Evolutionary conservation across 2,329 filamentous ascomycete species (phyloP), one percentile per base, ranked within the genome.

Genomic region (Colletotrichum sojae): DNA sequence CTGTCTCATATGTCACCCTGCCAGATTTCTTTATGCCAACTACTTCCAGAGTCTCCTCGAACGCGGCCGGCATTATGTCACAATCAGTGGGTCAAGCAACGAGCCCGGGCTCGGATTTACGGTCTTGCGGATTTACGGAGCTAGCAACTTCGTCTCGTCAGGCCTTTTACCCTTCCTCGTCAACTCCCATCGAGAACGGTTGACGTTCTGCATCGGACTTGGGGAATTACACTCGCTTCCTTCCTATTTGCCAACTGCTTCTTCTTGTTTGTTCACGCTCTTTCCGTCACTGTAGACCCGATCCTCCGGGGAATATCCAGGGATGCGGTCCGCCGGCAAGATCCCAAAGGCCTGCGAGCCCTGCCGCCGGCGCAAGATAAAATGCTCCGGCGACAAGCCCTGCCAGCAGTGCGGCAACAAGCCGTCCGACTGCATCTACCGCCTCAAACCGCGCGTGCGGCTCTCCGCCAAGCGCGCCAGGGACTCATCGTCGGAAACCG

Each of bases 401-500:
- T 73, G 71, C 49, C 55, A 54, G 9, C 64, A 72, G 16, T 73
- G 71, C 20, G 64, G 55, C 18, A 68, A 63, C 22, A 70, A 66
- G 31, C 71, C 65, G 6, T 70, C 61, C 1, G 58, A 61, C 39
- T 73, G 72, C 67, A 40, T 63, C 8, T 73, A 73, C 46, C 70
- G 72, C 15, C 60, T 65, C n/a, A 73, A 72, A 18, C 60, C 70
- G 18, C 68, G 59, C n/a, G 49, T 69, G 45, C 49, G 58, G 25
- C 31, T 63, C n/a, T 54, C 67, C 6, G 54, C 51, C 75, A 79
- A 40, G 74, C 80, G 70, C 80, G 45, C 13, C 39, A 83, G 75
- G 79, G 82, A 77, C 22, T 25, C 22, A 75, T 78, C 73, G 73
- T 77, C 74, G 71, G 80, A 79, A 72, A 71, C 78, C 63, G 73